A percentile compares a stretch with the other conserved stretches of the same genome.
phyloP scores from a whole-genome alignment of 768 basidiomycete species.

The Ephemerocybe angulata region DNA sequence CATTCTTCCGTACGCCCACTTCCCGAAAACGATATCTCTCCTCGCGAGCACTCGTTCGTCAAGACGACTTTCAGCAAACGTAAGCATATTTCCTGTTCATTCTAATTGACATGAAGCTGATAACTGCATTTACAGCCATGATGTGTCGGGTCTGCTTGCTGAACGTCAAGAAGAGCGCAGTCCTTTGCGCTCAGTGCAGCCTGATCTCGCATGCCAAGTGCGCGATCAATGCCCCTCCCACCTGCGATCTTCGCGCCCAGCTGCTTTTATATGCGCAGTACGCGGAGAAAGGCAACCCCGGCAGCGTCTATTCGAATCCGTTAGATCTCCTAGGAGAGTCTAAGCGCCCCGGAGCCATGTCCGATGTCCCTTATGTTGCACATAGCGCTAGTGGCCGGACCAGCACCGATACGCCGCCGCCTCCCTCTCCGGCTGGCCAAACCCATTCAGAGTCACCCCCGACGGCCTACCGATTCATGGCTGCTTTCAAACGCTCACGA shows the following conservation, averaged over 20 bases:
- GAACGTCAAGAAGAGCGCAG: constrained; percentile 80
- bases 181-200: constrained; percentile 86
- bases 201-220: constrained; percentile 85
- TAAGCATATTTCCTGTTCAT: constrained; percentile 37
- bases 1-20: constrained; percentile 36
- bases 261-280: constrained; percentile 77
- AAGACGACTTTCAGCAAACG: constrained; percentile 92
- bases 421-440: constrained; percentile 26
- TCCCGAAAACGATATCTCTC: constrained; percentile 50
- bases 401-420: constrained; percentile 36
- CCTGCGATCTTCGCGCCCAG: constrained; percentile 79
- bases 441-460: constrained; percentile 40
- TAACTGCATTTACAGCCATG: constrained; percentile 58
- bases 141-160: constrained; percentile 79
- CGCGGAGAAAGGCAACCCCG: constrained; percentile 61
- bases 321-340: constrained; percentile 40
- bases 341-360: constrained; percentile 45
- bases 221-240: constrained; percentile 65
- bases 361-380: constrained; percentile 53
- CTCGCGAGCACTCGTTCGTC: constrained; percentile 78
- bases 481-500: constrained; percentile 61
- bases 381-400: constrained; percentile 38
- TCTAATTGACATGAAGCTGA: constrained; percentile 7
- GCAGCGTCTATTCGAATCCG: constrained; percentile 51
- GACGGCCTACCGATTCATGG: constrained; percentile 61